Evolutionary conservation across 371 early-diverging fungal species (phyloP).

Genomic region (Zopfochytrium polystomum): DNA sequence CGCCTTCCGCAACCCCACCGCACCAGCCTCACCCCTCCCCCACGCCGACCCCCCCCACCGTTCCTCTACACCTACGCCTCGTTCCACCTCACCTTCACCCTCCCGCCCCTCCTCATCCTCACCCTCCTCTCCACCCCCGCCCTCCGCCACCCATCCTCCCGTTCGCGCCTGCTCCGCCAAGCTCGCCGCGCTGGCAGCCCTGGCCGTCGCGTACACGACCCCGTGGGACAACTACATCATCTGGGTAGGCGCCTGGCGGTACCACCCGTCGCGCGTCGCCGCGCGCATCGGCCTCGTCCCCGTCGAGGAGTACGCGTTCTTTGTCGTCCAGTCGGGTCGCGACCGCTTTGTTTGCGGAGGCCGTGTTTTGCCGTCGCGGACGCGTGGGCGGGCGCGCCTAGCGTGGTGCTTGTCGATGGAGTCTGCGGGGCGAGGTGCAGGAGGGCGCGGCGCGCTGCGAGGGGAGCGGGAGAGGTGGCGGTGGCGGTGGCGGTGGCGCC

Average conservation of each 20-base stretch:
- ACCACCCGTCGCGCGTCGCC: conserved; percentile 50
- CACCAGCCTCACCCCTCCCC: too few species aligned
- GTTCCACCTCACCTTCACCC: conserved; percentile 57
- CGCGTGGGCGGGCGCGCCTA: too few species aligned
- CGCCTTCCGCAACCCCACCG: too few species aligned
- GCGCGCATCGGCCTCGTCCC: conserved; percentile 62
- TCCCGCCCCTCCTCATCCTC: conserved; percentile 50
- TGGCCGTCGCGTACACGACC: conserved; percentile 58
- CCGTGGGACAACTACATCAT: conserved; percentile 64
- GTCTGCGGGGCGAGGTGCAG: too few species aligned
- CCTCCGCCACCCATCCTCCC: conserved; percentile 11
- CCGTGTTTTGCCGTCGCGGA: conserved; percentile 4
- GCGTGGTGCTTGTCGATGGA: too few species aligned
- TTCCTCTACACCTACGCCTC: conserved; percentile 60
- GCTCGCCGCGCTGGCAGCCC: conserved; percentile 39
- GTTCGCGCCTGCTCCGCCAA: conserved; percentile 38
- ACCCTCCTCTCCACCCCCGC: conserved; percentile 44
- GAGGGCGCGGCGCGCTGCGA: too few species aligned
- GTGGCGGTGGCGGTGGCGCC: too few species aligned
- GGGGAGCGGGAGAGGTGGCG: too few species aligned
- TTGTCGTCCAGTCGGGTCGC: conserved; percentile 59
- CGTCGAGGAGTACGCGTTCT: conserved; percentile 63
- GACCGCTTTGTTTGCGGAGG: conserved; percentile 39
- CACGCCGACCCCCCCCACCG: too few species aligned
- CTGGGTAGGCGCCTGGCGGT: conserved; percentile 43